Base-by-base conservation (phyloP, 768 basidiomycete genomes). In the Multifurca ochricompacta region DNA sequence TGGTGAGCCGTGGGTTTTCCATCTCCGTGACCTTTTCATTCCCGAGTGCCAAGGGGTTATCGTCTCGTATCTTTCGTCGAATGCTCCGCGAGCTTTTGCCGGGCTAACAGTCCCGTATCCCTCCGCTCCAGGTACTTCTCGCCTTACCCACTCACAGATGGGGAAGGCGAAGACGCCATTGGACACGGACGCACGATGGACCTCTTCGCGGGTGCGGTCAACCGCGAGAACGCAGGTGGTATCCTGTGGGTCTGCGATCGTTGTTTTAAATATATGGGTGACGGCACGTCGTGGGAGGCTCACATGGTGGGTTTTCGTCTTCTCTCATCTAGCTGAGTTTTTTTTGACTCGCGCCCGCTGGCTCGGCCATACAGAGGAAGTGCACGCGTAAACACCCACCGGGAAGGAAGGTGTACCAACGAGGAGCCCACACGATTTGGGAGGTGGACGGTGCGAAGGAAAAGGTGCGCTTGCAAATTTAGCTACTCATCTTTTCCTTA, bases 241-340 rank as follows among this genome's bases (percentile, higher is more conserved):
- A 69, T 72, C 30, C 68, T 94, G 18, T 93, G 83, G 80, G 90
- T 94, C 5, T 95, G 92, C 66, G 87, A 93, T 61, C 78, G 81
- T 57, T 99, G 95, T 71, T 96, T 97, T 82, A 98, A 96, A 71
- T 99, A 99, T 66, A 91, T 93, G 85, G 73, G 81, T 2, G 85
- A 91, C 42, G 78, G 81, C 14, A 68, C 71, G 1, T 72, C 74
- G 19, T 94, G 87, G 82, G 85, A 82, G 57, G 74, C 84, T 56
- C 85, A 88, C 62, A 75, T 79, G 39, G 78, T 85, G 62, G 63
- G 79, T 69, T 7, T 10, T 11, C 9, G 8, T 39, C 21, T 16
- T 34, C 30, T 23, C 7, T 42, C 21, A 4, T 36, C 37, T 18
- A 13, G 27, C 36, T n/a, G n/a, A n/a, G n/a, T n/a, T n/a, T n/a